Evolutionary conservation across 2,329 filamentous ascomycete species (phyloP).

Genomic region (Aschersonia sp.): DNA sequence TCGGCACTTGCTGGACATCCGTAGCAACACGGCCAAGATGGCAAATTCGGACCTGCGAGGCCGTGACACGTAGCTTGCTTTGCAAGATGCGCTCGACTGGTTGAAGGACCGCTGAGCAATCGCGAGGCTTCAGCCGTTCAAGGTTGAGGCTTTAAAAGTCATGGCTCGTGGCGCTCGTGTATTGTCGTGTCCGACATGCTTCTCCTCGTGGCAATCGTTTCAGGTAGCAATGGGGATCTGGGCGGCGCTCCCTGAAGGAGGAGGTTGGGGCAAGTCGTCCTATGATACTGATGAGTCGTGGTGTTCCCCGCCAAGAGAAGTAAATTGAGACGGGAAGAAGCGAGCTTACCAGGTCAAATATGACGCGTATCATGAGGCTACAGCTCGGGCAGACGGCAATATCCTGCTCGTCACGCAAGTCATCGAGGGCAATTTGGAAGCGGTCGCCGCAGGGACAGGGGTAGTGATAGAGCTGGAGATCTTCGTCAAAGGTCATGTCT

Average conservation of each 20-base stretch:
- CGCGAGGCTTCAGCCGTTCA: too few relatives aligned
- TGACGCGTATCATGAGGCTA: constrained; percentile 90
- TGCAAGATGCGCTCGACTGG: too few relatives aligned
- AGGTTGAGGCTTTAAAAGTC: too few relatives aligned
- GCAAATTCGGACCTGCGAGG: too few relatives aligned
- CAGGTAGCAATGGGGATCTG: constrained; percentile 26
- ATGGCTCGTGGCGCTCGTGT: too few relatives aligned
- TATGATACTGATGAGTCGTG: constrained; percentile 7
- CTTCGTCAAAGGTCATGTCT: constrained; percentile 84
- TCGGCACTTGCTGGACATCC: too few relatives aligned
- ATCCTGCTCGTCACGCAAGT: constrained; percentile 78
- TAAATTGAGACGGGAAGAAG: neutral
- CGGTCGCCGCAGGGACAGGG: constrained; percentile 95
- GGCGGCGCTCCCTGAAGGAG: constrained; percentile 14
- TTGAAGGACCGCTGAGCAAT: too few relatives aligned
- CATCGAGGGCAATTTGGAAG: constrained; percentile 78
- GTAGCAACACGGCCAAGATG: too few relatives aligned
- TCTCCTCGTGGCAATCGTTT: neutral
- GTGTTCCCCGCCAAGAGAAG: neutral
- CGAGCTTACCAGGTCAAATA: constrained; percentile 67
- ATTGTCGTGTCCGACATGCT: neutral
- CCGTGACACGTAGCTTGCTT: too few relatives aligned
- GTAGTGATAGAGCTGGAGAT: constrained; percentile 81
- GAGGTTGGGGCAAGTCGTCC: constrained; percentile 30
- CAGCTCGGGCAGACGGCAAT: constrained; percentile 97